Percentiles rank a stretch among this genome's conserved stretches.
These are phyloP conservation scores for Limnomonas spitsbergensis DNA, from an alignment of 139 green algal genomes.

Conservation along the genomic window DNA sequence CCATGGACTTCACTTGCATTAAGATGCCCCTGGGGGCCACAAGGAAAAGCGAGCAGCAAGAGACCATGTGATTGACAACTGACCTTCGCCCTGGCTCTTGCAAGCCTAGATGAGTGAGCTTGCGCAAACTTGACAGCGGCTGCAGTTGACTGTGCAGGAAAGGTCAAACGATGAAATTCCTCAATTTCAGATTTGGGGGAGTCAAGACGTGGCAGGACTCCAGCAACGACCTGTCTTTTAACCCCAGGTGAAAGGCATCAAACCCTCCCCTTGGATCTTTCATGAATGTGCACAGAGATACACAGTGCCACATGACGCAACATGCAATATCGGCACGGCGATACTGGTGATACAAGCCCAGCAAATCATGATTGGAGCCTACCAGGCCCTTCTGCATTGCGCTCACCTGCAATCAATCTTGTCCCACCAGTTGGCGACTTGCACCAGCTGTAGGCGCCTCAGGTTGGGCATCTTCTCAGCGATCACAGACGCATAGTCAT, in stretches of 20 bases:
- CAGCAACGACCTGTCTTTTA: no score
- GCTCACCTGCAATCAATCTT: neutral
- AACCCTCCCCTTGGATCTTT: no score
- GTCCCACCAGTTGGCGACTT: conserved; percentile 15
- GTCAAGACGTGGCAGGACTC: no score
- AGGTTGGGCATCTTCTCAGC: neutral
- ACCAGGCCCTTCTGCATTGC: no score
- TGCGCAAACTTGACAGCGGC: neutral
- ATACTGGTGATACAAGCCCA: no score
- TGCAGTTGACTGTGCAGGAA: neutral
- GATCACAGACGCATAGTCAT: neutral
- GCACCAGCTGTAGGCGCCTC: neutral
- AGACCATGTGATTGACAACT: no score
- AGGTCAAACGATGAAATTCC: neutral
- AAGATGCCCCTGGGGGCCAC: no score
- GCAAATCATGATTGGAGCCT: no score
- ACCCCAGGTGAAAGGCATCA: no score
- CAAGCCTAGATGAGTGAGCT: neutral
- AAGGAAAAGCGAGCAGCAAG: no score
- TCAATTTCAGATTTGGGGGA: neutral
- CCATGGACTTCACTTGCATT: no score
- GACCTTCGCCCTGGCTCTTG: conserved; percentile 1
- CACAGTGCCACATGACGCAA: neutral
- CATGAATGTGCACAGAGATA: neutral
- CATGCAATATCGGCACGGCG: no score